Base-by-base conservation (phyloP, 371 early-diverging fungal species). In the Capillidium heterosporum region DNA sequence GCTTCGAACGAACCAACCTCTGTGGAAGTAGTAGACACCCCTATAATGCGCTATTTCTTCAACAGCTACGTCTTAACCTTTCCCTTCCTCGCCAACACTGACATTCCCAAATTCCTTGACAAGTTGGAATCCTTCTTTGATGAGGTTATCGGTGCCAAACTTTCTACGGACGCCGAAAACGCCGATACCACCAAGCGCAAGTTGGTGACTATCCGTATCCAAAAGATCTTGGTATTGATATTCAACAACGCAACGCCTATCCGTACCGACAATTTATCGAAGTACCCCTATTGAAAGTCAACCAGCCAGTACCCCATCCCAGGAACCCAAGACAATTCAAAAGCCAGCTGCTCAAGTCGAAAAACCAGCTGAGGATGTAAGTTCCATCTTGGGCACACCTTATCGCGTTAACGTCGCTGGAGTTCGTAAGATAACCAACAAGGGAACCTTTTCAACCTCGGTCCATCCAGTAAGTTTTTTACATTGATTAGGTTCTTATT, bases 61-160 rank as follows among this genome's bases (percentile, higher is more conserved):
- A 32, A 56, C 13, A 24, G 32, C 3, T 56, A 56, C 19, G 8
- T 56, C 2, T 11, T 46, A 2, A 44, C 26, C 17, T 56, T 56
- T 32, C 56, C 56, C 1, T 56, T 56, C 21, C 21, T 56, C 2
- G 28, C 15, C 2, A 43, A 42, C 17, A 41, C 43, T 19, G 42
- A 56, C 31, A 28, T 56, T 21, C n/a, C 19, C 2, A 41, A 56
- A 29, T 56, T 56, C 28, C 19, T 56, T 10, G 56, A 56, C 19
- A 56, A 56, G 21, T 17, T 56, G 7, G 56, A 56, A 19, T 23
- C 29, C 7, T 56, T 56, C 42, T 32, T 29, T n/a, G 56, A 56
- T 21, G 28, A 56, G 7, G 19, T 56, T 3, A 5, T 46, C 4
- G 42, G 28, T 7, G 56, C 56, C 8, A 46, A 44, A 28, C 29